Conservation (phyloP, 2,329 filamentous ascomycete genomes). For the Venturia effusa region DNA sequence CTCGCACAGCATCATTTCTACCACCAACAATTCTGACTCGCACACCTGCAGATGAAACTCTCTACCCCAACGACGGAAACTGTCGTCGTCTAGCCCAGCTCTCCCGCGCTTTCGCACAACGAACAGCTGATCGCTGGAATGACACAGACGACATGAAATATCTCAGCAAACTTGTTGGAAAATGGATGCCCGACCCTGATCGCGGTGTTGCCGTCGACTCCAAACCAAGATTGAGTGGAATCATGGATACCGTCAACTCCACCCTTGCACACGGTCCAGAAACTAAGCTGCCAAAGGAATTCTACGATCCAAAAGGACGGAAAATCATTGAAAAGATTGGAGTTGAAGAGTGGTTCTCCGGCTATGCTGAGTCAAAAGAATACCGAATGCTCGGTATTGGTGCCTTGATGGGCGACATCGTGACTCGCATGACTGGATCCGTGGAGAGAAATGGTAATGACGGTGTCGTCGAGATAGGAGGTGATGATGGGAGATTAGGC, state of each 20-base stretch:
- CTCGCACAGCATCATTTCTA: conserved; percentile 31
- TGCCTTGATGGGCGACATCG: conserved; percentile 70
- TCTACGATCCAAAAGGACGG: conserved; percentile 68
- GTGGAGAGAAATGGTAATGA: conserved; percentile 25
- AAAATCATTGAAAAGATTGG: conserved; percentile 61
- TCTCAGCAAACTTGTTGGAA: conserved; percentile 63
- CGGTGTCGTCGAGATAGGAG: conserved; percentile 30
- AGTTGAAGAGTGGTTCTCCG: conserved; percentile 87
- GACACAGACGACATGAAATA: conserved; percentile 70
- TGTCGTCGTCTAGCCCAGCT: conserved; percentile 39
- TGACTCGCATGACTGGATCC: conserved; percentile 37
- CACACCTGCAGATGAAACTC: conserved; percentile 35
- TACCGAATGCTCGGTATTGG: conserved; percentile 88
- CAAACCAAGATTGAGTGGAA: conserved; percentile 71
- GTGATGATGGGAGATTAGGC: conserved; percentile 22
- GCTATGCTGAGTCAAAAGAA: conserved; percentile 73
- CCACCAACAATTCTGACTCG: conserved; percentile 35
- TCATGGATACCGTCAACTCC: conserved; percentile 90
- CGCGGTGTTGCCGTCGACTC: conserved; percentile 70
- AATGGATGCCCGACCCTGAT: conserved; percentile 67
- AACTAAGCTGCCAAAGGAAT: conserved; percentile 70
- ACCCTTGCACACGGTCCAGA: conserved; percentile 73
- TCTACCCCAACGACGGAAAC: conserved; percentile 39
- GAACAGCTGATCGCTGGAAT: conserved; percentile 38
- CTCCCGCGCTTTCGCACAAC: conserved; percentile 35